Evolutionary conservation across 1,284 basidiomycete species (phyloP).

Genomic region (Boletellus deceptivus): DNA sequence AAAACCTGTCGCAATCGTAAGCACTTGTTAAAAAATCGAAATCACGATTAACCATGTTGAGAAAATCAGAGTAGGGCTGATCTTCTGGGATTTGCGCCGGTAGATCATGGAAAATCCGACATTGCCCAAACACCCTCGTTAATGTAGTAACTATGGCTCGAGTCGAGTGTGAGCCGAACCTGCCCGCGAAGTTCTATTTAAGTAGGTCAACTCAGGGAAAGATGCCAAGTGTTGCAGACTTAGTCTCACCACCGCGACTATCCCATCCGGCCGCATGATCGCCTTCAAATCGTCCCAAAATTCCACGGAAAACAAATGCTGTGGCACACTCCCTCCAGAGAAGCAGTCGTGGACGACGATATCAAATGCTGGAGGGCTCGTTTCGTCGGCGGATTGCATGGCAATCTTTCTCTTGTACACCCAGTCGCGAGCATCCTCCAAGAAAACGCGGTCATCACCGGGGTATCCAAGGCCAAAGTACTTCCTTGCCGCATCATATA

Average conservation of each 20-base stretch:
- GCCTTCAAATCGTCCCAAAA: slow-evolving; percentile 75
- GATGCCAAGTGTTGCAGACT: not conserved
- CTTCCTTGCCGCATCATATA: slow-evolving; percentile 76
- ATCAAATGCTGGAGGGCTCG: slow-evolving; percentile 51
- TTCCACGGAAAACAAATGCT: slow-evolving; percentile 76
- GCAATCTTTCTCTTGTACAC: slow-evolving; percentile 42
- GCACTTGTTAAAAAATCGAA: not conserved
- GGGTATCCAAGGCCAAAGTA: slow-evolving; percentile 78
- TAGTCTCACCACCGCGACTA: slow-evolving; percentile 73
- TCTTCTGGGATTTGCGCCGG: slow-evolving; percentile 43
- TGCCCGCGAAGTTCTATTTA: slow-evolving; percentile 70
- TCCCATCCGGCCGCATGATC: slow-evolving; percentile 67
- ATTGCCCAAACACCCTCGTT: slow-evolving; percentile 62
- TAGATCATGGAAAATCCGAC: slow-evolving; percentile 79
- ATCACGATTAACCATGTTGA: slow-evolving; percentile 65
- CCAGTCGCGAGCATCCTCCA: slow-evolving; percentile 76
- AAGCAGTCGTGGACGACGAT: slow-evolving; percentile 90
- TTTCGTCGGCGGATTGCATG: slow-evolving; percentile 31
- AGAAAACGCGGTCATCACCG: slow-evolving; percentile 53
- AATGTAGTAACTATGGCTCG: slow-evolving; percentile 71
- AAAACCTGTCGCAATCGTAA: slow-evolving; percentile 54
- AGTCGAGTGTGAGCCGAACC: slow-evolving; percentile 59
- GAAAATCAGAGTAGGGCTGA: slow-evolving; percentile 52
- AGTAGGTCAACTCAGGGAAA: slow-evolving; percentile 21
- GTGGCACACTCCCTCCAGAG: slow-evolving; percentile 83